Evolutionary conservation across 176 grass and related monocot genomes (phyloP).

Genomic region (Zizania latifolia): DNA sequence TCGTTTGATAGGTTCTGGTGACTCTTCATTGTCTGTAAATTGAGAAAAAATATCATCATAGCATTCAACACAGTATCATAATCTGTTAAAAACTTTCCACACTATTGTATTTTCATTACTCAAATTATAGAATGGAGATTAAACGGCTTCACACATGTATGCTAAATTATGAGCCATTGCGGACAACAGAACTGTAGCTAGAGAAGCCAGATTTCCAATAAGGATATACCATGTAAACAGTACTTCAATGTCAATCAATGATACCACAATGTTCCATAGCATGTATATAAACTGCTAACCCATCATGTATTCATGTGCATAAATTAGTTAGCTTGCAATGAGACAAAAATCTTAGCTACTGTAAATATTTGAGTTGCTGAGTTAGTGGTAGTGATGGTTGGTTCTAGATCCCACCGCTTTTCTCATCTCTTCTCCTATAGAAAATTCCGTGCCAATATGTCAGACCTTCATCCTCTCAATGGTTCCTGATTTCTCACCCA

Average conservation of each 20-base stretch:
- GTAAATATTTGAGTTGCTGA: no score
- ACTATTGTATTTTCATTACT: slow-evolving; percentile 13
- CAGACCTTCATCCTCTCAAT: not conserved
- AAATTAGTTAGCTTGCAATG: not conserved
- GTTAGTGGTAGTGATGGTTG: not conserved
- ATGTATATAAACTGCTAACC: not conserved
- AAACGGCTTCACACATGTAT: not conserved
- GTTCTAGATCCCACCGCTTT: not conserved
- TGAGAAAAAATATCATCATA: slow-evolving; percentile 27
- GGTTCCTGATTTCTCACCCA: not conserved
- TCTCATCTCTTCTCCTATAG: not conserved
- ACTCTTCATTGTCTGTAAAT: slow-evolving; percentile 72
- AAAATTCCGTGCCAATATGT: not conserved
- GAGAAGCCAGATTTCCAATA: not conserved
- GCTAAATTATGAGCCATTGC: slow-evolving; percentile 1
- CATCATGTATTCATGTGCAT: not conserved
- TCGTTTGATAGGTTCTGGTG: slow-evolving; percentile 37
- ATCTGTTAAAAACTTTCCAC: not conserved
- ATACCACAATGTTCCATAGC: not conserved
- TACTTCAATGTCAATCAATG: no score
- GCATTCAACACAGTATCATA: not conserved
- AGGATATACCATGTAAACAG: not conserved
- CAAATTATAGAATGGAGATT: slow-evolving; percentile 6
- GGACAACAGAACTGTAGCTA: slow-evolving; percentile 13
- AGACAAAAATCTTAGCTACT: not conserved